phyloP scores from a whole-genome alignment of 2,329 filamentous ascomycete genomes.

The Chaetomium sp. region DNA sequence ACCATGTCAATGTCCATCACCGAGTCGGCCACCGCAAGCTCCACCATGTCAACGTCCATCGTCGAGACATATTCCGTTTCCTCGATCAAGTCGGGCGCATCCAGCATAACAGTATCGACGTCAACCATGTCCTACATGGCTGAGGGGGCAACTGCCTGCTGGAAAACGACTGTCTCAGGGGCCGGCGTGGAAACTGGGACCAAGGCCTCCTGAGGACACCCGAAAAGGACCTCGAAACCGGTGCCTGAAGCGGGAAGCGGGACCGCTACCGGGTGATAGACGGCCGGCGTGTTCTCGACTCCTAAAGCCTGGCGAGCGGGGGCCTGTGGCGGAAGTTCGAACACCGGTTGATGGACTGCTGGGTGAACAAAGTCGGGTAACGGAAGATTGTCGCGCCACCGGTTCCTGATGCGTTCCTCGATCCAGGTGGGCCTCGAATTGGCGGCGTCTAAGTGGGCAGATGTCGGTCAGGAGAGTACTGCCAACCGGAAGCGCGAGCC shows the following conservation, averaged over 20 bases:
- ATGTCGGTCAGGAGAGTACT: neutral
- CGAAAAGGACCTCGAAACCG: conserved; percentile 1
- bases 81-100: conserved; percentile 4
- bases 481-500: neutral
- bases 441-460: neutral
- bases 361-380: neutral
- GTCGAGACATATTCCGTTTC: neutral
- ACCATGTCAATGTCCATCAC: neutral
- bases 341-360: neutral
- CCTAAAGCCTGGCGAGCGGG: neutral
- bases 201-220: conserved; percentile 6
- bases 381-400: neutral
- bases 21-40: no score
- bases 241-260: neutral
- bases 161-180: conserved; percentile 4
- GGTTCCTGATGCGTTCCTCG: neutral
- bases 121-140: conserved; percentile 14
- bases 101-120: conserved; percentile 11
- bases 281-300: neutral
- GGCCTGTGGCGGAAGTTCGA: neutral
- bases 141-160: conserved; percentile 1
- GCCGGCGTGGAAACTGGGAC: conserved; percentile 17
- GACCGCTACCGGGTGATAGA: neutral
- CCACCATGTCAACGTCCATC: neutral
- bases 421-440: neutral